Conservation (phyloP, 345 rosid species). For the Salix caprea region DNA sequence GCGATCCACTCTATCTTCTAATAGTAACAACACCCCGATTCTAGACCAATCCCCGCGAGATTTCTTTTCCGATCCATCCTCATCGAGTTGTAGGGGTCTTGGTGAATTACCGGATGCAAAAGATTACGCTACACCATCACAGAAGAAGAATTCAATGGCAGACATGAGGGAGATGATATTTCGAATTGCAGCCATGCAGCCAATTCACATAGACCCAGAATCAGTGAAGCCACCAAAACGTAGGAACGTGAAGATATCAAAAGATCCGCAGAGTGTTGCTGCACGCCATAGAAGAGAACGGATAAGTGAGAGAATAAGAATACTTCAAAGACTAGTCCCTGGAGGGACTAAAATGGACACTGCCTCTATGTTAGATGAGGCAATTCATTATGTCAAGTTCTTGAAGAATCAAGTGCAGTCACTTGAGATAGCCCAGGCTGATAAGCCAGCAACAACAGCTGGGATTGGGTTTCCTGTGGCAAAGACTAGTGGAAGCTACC, state of each 20-base stretch:
- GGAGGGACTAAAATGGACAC: conserved; percentile 85
- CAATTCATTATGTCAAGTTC: conserved; percentile 68
- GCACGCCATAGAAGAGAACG: conserved; percentile 63
- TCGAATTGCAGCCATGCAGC: conserved; percentile 68
- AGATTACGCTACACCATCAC: conserved; percentile 17
- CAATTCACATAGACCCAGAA: conserved; percentile 64
- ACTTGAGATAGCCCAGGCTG: conserved; percentile 39
- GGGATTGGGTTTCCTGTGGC: conserved; percentile 40
- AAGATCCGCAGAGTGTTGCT: conserved; percentile 72
- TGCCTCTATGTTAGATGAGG: conserved; percentile 72
- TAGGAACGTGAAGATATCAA: conserved; percentile 62
- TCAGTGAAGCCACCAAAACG: conserved; percentile 59
- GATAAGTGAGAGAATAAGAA: conserved; percentile 64
- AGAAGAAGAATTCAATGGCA: conserved; percentile 46
- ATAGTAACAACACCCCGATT: background rate
- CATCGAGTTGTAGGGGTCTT: conserved; percentile 18
- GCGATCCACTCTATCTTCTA: conserved; percentile 14
- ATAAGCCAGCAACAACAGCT: conserved; percentile 11
- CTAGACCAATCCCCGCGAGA: conserved; percentile 11
- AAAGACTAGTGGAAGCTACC: conserved; percentile 29
- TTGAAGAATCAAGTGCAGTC: conserved; percentile 62
- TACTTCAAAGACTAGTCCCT: conserved; percentile 64
- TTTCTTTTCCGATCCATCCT: background rate
- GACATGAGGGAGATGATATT: conserved; percentile 78
- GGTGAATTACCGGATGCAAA: conserved; percentile 20